Conservation (phyloP, 1,284 basidiomycete species). For the Cystobasidium slooffiae region DNA sequence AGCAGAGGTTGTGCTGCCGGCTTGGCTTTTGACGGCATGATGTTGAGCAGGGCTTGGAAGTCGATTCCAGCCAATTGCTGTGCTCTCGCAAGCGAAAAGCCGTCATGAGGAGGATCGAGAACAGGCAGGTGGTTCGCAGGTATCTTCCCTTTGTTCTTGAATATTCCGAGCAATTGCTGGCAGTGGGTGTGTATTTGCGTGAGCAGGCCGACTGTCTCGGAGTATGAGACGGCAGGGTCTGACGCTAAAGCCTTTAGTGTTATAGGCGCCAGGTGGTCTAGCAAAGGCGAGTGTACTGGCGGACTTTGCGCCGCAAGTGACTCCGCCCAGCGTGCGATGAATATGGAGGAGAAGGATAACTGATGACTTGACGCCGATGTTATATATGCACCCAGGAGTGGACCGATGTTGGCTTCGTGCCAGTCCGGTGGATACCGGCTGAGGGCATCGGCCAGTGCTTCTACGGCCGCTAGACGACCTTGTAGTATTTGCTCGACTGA, state of each 20-base stretch:
- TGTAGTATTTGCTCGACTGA: conserved; percentile 77
- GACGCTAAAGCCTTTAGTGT: conserved; percentile 61
- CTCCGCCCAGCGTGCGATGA: conserved; percentile 89
- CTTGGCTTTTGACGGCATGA: conserved; percentile 73
- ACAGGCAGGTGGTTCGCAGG: conserved; percentile 76
- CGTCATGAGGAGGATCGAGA: conserved; percentile 65
- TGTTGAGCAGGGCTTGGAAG: conserved; percentile 67
- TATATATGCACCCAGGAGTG: conserved; percentile 76
- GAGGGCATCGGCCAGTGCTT: conserved; percentile 76
- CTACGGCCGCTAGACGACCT: conserved; percentile 79
- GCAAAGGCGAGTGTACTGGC: conserved; percentile 34
- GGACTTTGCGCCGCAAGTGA: conserved; percentile 16
- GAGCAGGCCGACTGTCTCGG: conserved; percentile 86
- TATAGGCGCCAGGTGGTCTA: conserved; percentile 30
- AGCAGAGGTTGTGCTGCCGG: conserved; percentile 71
- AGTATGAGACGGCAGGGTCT: conserved; percentile 76
- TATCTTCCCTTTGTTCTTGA: conserved; percentile 83
- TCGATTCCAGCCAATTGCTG: conserved; percentile 71
- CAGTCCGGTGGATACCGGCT: conserved; percentile 70
- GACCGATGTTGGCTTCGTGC: conserved; percentile 57
- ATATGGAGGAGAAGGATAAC: conserved; percentile 78
- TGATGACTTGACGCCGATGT: conserved; percentile 89
- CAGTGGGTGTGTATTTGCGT: conserved; percentile 81
- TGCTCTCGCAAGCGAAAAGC: conserved; percentile 82
- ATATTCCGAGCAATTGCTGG: conserved; percentile 75